phyloP scores from a whole-genome alignment of 108 stramenopile species.

The Aurantiochytrium sp. region DNA sequence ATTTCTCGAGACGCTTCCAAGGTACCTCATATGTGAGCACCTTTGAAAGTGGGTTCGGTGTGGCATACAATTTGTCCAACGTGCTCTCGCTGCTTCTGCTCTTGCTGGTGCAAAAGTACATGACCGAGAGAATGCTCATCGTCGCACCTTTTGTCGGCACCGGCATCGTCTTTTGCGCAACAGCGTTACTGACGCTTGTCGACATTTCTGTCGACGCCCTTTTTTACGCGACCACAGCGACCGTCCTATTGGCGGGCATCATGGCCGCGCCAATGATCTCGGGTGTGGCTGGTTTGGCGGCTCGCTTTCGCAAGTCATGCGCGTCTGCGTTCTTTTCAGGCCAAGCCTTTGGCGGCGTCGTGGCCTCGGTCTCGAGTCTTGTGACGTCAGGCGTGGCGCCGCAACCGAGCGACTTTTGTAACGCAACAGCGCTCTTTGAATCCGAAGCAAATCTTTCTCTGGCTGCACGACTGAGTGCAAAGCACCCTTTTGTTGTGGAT shows the following conservation, averaged over 20 bases:
- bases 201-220: not conserved
- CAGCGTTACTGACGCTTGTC: not conserved
- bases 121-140: not conserved
- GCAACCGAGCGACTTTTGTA: not conserved
- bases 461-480: no score
- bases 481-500: not conserved
- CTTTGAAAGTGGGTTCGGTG: constrained; percentile 22
- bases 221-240: not conserved
- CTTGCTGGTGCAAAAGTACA: not conserved
- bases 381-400: not conserved
- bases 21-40: not conserved
- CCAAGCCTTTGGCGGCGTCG: constrained; percentile 23
- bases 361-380: constrained; percentile 20
- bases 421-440: not conserved
- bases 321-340: not conserved
- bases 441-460: no score
- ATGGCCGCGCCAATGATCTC: constrained; percentile 16
- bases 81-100: not conserved
- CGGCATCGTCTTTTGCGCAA: constrained; percentile 11
- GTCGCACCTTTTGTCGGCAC: not conserved
- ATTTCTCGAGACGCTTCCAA: not conserved
- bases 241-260: not conserved
- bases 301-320: not conserved
- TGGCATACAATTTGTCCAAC: constrained; percentile 11
- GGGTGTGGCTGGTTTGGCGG: constrained; percentile 1